These are phyloP conservation scores for Acer campestre DNA, from an alignment of 345 rosid genomes.

Conservation along the genomic window DNA sequence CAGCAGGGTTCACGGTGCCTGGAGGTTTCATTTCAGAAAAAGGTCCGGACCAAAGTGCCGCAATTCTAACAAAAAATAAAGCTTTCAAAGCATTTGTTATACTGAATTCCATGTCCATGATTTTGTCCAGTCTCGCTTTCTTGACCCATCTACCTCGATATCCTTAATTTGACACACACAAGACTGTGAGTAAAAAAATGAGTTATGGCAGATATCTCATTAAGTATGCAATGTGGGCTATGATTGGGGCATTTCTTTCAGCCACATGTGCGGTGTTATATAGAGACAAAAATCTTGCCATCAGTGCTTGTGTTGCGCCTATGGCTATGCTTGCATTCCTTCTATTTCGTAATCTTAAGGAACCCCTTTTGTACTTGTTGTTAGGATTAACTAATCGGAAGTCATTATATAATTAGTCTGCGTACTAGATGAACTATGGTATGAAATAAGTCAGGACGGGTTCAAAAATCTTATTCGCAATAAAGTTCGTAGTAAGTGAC, in stretches of 20 bases:
- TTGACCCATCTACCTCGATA: background rate
- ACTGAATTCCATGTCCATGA: background rate
- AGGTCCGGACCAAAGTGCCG: background rate
- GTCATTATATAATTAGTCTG: no score
- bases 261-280: background rate
- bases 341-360: rapidly evolving
- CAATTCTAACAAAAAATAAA: background rate
- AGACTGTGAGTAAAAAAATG: no score
- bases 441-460: no score
- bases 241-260: background rate
- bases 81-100: background rate
- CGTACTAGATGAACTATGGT: no score
- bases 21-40: background rate
- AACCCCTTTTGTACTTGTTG: no score
- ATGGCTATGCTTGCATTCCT: no score
- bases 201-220: background rate
- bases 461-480: no score
- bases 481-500: no score
- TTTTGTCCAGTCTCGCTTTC: background rate
- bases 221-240: background rate
- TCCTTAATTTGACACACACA: no score
- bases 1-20: background rate
- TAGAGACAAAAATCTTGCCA: background rate
- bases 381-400: no score
- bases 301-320: no score